Evolutionary conservation across 2,329 filamentous ascomycete species (phyloP), one percentile per base, ranked within the genome.

Genomic region (Botrytis pseudocinerea): DNA sequence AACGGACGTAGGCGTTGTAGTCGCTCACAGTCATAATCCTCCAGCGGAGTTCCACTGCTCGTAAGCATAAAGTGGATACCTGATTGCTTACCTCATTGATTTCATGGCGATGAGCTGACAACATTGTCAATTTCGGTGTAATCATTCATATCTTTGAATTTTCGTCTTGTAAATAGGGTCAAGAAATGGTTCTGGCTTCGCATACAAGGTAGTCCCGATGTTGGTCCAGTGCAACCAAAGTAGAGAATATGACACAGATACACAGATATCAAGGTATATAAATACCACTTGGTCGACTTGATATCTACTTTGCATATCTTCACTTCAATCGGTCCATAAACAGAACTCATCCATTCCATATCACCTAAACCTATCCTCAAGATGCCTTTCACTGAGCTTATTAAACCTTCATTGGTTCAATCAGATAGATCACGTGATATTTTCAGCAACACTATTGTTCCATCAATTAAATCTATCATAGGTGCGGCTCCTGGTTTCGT

Each of bases 381-480:
- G 7, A 71, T 71, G 69, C 35, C 60, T 54, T 44, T 71, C 46
- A 65, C 59, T 0, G 70, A 71, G 18, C 22, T 71, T 40, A 9
- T 59, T 2, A 57, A 22, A 12, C 46, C 69, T 16, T 22, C n/a
- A 20, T 8, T 59, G 1, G 18, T 35, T 22, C 70, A 65, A 65
- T 32, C 61, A 28, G 38, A 25, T n/a, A 48, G 46, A 60, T 28
- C 61, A 57, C 46, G n/a, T 20, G n/a, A 66, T 12, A 40, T 38
- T 14, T 59, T 60, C 4, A 6, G 8, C n/a, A 42, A n/a, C n/a
- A 42, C 14, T 64, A 7, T 66, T 28, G 8, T 54, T 51, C 51
- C 60, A 57, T 8, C 61, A 28, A 5, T 57, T 14, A 28, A 3
- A 35, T 38, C 61, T 46, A 22, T 65, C 16, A 14, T 66, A 28